phyloP scores from a whole-genome alignment of 2,329 filamentous ascomycete species.

The Fusarium sp. region DNA sequence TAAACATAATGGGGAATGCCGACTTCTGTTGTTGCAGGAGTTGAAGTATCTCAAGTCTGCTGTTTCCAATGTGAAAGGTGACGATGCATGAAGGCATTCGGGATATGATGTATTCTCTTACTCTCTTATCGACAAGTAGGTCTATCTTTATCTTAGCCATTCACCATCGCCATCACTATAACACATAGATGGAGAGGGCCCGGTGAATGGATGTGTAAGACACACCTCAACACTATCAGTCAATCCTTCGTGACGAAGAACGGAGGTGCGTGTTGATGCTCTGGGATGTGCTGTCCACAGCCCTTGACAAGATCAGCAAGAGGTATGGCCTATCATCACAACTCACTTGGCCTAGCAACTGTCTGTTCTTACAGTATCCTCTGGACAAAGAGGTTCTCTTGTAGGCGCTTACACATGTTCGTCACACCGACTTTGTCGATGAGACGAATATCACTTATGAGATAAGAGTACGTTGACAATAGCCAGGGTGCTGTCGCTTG shows the following conservation, averaged over 20 bases:
- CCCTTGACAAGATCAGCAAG: background rate
- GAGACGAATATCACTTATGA: background rate
- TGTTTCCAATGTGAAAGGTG: background rate
- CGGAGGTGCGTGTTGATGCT: background rate
- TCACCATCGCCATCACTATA: background rate
- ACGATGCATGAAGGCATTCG: background rate
- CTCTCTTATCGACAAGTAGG: background rate
- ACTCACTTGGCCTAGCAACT: background rate
- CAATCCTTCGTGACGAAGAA: background rate
- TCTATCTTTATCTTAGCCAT: background rate
- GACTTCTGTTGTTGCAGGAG: background rate
- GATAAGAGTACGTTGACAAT: background rate
- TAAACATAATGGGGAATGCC: background rate
- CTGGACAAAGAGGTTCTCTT: background rate
- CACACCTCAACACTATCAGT: background rate
- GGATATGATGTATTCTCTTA: background rate
- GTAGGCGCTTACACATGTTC: background rate
- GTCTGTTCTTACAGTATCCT: background rate
- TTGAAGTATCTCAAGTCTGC: background rate
- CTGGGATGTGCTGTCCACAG: background rate
- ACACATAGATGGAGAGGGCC: background rate
- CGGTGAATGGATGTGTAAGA: background rate
- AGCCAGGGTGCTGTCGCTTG: background rate
- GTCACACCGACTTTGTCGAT: constrained; percentile 7
- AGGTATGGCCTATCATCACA: background rate